A percentile compares a stretch with the other conserved stretches of the same genome.
These are phyloP conservation scores for Fusarium sp. DNA, from an alignment of 2,329 filamentous ascomycete genomes.

Conservation along the genomic window DNA sequence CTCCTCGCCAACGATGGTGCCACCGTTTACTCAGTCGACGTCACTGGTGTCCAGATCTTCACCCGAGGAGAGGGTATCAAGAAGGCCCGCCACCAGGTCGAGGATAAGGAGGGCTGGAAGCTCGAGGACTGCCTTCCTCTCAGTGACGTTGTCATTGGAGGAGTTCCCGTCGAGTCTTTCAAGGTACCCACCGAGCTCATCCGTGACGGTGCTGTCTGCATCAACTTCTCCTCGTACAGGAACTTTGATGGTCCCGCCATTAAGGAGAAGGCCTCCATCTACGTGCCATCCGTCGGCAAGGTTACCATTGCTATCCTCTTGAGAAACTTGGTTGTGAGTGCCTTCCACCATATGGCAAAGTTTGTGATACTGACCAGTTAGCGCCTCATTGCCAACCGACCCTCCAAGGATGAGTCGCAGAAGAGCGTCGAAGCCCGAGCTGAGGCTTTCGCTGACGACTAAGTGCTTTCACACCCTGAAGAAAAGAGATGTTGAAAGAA, in stretches of 20 bases:
- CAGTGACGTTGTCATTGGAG: constrained; percentile 94
- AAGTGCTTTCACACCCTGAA: neutral
- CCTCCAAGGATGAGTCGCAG: constrained; percentile 53
- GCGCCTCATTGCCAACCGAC: constrained; percentile 65
- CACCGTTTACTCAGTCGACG: constrained; percentile 92
- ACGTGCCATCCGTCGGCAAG: constrained; percentile 96
- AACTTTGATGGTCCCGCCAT: constrained; percentile 89
- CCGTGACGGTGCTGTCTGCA: constrained; percentile 93
- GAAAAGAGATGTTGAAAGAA: neutral
- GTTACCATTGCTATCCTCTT: constrained; percentile 94
- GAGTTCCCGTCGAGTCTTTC: constrained; percentile 87
- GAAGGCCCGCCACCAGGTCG: constrained; percentile 86
- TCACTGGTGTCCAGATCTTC: constrained; percentile 92
- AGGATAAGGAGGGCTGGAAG: constrained; percentile 82
- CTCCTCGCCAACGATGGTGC: constrained; percentile 96
- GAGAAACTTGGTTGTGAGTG: constrained; percentile 85
- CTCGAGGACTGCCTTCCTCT: constrained; percentile 85
- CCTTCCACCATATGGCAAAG: neutral
- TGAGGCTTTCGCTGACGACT: constrained; percentile 57
- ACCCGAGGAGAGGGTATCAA: constrained; percentile 89
- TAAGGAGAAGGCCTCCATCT: constrained; percentile 96
- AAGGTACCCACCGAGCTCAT: constrained; percentile 89
- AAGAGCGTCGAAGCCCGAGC: constrained; percentile 54
- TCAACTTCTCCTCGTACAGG: constrained; percentile 96
- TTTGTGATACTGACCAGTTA: constrained; percentile 48